Evolutionary conservation across 352 stramenopile genomes (phyloP).

Genomic region (Pythium pyrilobum): DNA sequence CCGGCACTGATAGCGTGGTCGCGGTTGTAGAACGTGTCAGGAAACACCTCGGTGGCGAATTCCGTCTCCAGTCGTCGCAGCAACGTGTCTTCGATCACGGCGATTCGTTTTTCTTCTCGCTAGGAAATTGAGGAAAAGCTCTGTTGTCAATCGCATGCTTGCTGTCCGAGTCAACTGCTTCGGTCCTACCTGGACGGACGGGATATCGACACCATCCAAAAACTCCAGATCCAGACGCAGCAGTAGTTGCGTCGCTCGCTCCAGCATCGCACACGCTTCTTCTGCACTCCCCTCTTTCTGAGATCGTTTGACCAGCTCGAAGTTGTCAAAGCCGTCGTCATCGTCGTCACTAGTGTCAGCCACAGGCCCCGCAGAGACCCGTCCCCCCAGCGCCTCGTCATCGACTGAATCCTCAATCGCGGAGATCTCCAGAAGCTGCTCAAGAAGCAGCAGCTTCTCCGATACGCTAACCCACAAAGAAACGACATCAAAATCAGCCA

Average conservation of each 20-base stretch:
- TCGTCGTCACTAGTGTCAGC: constrained; percentile 21
- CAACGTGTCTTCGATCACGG: constrained; percentile 64
- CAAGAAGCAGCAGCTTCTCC: constrained; percentile 68
- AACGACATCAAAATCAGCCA: no score
- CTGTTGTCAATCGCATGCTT: no score
- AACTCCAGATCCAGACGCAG: constrained; percentile 78
- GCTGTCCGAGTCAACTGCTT: neutral
- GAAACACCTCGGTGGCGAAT: constrained; percentile 82
- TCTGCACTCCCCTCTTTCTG: constrained; percentile 28
- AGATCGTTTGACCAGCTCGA: constrained; percentile 43
- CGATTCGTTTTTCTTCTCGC: constrained; percentile 67
- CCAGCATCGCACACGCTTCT: constrained; percentile 66
- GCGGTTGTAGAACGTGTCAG: constrained; percentile 83
- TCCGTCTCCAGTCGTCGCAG: constrained; percentile 75
- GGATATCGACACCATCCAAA: constrained; percentile 58
- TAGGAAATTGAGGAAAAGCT: no score
- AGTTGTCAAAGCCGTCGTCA: constrained; percentile 72
- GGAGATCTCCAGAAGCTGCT: constrained; percentile 70
- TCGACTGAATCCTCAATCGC: constrained; percentile 13
- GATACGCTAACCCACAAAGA: constrained; percentile 64
- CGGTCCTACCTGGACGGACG: constrained; percentile 48
- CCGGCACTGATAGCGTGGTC: constrained; percentile 63
- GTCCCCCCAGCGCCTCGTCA: neutral
- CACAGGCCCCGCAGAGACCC: neutral
- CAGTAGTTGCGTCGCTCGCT: constrained; percentile 69